Evolutionary conservation across 768 basidiomycete genomes (phyloP).

Genomic region (Phanerochaete carnosa): DNA sequence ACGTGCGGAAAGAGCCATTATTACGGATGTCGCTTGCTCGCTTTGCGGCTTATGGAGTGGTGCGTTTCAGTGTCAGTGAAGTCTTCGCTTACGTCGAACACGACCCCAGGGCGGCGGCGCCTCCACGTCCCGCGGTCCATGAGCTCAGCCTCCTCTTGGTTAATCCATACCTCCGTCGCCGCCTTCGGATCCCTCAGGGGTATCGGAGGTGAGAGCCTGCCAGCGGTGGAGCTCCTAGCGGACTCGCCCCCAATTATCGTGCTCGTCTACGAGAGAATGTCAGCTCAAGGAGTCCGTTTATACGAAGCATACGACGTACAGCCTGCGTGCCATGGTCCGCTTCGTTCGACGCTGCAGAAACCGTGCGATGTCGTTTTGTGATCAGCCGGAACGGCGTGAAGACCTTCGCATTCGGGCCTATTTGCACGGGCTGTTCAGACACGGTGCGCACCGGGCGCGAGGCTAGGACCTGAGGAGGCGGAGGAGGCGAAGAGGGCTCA

Average conservation of each 20-base stretch:
- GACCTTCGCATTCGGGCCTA: slow-evolving; percentile 41
- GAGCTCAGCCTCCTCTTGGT: slow-evolving; percentile 53
- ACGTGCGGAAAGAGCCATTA: background rate
- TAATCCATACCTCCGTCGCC: slow-evolving; percentile 71
- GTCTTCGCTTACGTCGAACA: slow-evolving; percentile 30
- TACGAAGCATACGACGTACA: slow-evolving; percentile 42
- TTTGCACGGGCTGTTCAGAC: slow-evolving; percentile 24
- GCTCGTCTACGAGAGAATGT: slow-evolving; percentile 44
- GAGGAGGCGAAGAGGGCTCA: slow-evolving; percentile 5
- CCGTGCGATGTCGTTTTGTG: slow-evolving; percentile 57
- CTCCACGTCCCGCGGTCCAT: slow-evolving; percentile 31
- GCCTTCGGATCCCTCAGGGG: slow-evolving; percentile 60
- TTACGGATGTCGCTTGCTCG: background rate
- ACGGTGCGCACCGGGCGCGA: background rate
- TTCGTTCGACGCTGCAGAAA: slow-evolving; percentile 74
- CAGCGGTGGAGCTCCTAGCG: slow-evolving; percentile 54
- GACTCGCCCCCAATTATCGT: slow-evolving; percentile 75
- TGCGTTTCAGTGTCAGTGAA: slow-evolving; percentile 16
- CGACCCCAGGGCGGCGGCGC: slow-evolving; percentile 31
- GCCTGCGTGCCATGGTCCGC: slow-evolving; percentile 71
- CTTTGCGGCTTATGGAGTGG: background rate
- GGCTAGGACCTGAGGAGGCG: slow-evolving; percentile 15
- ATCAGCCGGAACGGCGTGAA: slow-evolving; percentile 66
- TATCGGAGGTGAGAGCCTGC: slow-evolving; percentile 51
- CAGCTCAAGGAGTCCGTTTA: slow-evolving; percentile 1